A percentile compares a stretch with the other conserved stretches of the same genome.
These are phyloP conservation scores for Panus rudis DNA, from an alignment of 768 basidiomycete species.

Conservation along the genomic window DNA sequence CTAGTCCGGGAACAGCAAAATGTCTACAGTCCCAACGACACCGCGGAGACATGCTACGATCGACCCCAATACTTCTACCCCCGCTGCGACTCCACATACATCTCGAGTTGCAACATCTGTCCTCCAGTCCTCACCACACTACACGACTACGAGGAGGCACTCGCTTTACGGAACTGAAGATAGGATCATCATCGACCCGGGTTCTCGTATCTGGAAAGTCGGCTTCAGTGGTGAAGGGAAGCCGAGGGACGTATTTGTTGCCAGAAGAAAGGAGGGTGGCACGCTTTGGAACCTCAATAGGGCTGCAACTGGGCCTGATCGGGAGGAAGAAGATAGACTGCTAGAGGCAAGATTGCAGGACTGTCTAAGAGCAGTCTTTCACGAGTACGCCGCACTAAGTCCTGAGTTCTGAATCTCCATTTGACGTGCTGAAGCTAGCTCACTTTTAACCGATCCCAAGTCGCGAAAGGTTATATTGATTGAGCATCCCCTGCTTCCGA, in stretches of 20 bases:
- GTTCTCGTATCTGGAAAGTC: conserved; percentile 92
- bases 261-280: conserved; percentile 34
- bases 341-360: conserved; percentile 64
- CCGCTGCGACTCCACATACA: conserved; percentile 49
- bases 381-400: conserved; percentile 53
- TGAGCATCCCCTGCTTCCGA: conserved; percentile 82
- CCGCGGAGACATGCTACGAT: conserved; percentile 17
- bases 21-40: conserved; percentile 30
- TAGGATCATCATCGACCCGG: conserved; percentile 90
- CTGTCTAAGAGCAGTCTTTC: conserved; percentile 72
- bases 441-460: conserved; percentile 90
- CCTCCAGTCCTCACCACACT: conserved; percentile 76
- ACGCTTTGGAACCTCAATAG: conserved; percentile 58
- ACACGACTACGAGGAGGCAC: conserved; percentile 78
- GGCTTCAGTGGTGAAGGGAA: conserved; percentile 95
- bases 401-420: conserved; percentile 5
- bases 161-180: conserved; percentile 97
- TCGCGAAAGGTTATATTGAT: conserved; percentile 90
- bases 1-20: no score
- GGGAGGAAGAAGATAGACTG: conserved; percentile 68
- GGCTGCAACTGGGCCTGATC: conserved; percentile 44
- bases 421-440: conserved; percentile 41
- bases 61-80: conserved; percentile 10
- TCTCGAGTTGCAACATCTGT: conserved; percentile 39
- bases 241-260: conserved; percentile 81